Conservation (phyloP, 345 rosid genomes). For the Hevea brasiliensis region DNA sequence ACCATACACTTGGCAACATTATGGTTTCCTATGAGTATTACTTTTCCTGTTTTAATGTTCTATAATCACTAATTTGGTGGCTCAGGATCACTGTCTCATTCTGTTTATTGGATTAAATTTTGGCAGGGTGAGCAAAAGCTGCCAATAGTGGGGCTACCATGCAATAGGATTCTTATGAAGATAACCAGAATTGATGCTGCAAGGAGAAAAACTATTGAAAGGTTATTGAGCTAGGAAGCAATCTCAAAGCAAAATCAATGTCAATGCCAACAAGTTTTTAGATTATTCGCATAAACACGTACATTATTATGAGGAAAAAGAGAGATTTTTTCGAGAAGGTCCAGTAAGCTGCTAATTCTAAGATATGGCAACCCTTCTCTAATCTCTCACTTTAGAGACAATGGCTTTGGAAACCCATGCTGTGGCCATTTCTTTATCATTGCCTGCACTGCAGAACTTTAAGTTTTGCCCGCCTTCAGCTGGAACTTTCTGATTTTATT, state of each 20-base stretch:
- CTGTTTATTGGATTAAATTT: conserved; percentile 27
- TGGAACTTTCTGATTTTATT: too few species aligned
- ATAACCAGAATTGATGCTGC: conserved; percentile 48
- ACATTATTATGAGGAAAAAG: too few species aligned
- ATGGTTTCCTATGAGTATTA: neutral
- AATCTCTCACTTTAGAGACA: conserved; percentile 1
- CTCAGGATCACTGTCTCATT: conserved; percentile 26
- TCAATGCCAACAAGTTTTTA: conserved; percentile 31
- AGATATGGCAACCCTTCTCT: conserved; percentile 17
- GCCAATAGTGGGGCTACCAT: conserved; percentile 23
- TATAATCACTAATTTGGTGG: conserved; percentile 7
- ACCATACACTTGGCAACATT: conserved; percentile 6
- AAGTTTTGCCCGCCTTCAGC: too few species aligned
- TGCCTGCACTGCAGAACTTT: neutral
- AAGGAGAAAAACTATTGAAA: conserved; percentile 37
- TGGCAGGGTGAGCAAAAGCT: conserved; percentile 15
- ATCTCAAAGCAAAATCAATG: conserved; percentile 41
- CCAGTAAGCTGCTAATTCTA: conserved; percentile 18
- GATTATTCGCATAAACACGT: conserved; percentile 27
- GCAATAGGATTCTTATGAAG: conserved; percentile 31
- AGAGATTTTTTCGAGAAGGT: conserved; percentile 13
- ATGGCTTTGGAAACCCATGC: conserved; percentile 7
- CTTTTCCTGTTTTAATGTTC: conserved; percentile 13
- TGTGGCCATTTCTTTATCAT: conserved; percentile 8
- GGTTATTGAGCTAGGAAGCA: conserved; percentile 30